Base-by-base conservation (phyloP, 2,329 filamentous ascomycete species). In the Curvularia lunata region DNA sequence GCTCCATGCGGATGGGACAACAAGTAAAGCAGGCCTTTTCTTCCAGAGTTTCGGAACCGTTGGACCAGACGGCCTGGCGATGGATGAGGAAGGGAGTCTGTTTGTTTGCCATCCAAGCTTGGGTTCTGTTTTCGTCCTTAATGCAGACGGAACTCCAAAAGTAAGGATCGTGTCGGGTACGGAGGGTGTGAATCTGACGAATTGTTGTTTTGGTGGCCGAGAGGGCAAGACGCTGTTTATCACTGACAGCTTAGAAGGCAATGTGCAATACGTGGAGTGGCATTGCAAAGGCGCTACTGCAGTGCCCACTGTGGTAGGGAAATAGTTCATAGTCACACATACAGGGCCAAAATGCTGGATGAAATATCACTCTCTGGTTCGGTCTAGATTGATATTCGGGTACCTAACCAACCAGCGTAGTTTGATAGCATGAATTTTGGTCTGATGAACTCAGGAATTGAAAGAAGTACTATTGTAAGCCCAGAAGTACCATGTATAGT, bases 1-100 rank as follows among this genome's bases (percentile, higher is more conserved):
- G 0, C 67, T 80, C 0, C 74, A 79, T 51, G 54, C 65, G 1
- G 75, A 81, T 48, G 77, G 78, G 0, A 75, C 75, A 0, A 77
- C 75, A 0, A 75, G 76, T 1, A 79, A 79, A 52, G 75, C 54
- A 0, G 78, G 76, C 0, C 58, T 78, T 0, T 80, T 80, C 53
- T 80, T 79, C 40, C 73, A 78, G 21, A 77, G 74, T 0, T 80
- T 79, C n/a, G 79, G 78, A 0, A 76, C 73, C n/a, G 66, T 70
- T 0, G 78, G 78, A 0, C 77, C 78, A 0, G 78, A 80, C 56
- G 78, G 78, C 0, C 59, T 80, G 2, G 71, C 72, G 0, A 40
- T 80, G 0, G 79, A 80, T 12, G 76, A 80, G 28, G 77, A 80
- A 48, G 67, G 61, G 30, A 70, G 61, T 23, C 53, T 71, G 42